phyloP scores from a whole-genome alignment of 192 early-diverging fungal genomes.

The Dissophora ornata region DNA sequence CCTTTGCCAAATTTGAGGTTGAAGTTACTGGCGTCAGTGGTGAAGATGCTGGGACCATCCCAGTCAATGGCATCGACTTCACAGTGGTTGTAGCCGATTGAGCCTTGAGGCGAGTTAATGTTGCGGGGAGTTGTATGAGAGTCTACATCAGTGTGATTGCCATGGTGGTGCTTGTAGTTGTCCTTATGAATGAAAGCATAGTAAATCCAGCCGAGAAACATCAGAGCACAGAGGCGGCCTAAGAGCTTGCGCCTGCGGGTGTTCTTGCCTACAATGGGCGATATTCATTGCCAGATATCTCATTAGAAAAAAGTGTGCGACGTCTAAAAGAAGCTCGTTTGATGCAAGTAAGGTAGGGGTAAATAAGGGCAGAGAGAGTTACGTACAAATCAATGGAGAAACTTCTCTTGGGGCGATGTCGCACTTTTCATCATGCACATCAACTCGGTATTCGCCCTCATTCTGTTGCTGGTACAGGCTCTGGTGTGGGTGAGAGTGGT shows the following conservation, averaged over 20 bases:
- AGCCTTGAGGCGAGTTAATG: too few relatives aligned
- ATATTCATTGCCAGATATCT: too few relatives aligned
- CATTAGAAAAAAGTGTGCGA: too few relatives aligned
- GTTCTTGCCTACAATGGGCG: background rate
- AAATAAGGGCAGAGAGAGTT: background rate
- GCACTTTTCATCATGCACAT: slow-evolving; percentile 11
- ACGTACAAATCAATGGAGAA: background rate
- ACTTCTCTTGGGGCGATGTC: too few relatives aligned
- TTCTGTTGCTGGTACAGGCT: background rate
- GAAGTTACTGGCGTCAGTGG: slow-evolving; percentile 17
- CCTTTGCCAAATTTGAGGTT: slow-evolving; percentile 15
- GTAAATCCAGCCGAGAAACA: background rate
- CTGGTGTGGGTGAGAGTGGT: slow-evolving; percentile 17
- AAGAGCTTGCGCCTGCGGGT: slow-evolving; percentile 1
- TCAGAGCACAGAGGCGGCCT: background rate
- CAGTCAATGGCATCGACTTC: too few relatives aligned
- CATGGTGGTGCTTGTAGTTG: background rate
- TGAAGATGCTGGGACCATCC: slow-evolving; percentile 17
- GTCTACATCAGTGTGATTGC: background rate
- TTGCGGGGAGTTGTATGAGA: too few relatives aligned
- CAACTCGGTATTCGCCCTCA: slow-evolving; percentile 3
- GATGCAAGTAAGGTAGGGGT: background rate
- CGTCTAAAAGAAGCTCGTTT: too few relatives aligned
- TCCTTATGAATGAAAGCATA: background rate
- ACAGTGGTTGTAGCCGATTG: too few relatives aligned